Conservation (phyloP, 202 grass and related monocot genomes). For the Panicum virgatum region DNA sequence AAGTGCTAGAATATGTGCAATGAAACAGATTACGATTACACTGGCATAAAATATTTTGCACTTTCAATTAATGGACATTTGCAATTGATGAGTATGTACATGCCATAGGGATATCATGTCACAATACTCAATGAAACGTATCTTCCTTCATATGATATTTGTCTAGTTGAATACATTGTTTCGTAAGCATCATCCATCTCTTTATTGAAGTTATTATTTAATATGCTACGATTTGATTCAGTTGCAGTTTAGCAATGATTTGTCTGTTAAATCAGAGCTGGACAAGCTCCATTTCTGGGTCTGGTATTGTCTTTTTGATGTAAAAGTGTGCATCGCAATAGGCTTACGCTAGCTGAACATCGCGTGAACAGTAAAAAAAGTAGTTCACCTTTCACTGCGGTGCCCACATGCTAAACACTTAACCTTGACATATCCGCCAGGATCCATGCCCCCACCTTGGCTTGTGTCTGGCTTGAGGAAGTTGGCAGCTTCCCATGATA, state of each 20-base stretch:
- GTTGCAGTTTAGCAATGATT: not conserved
- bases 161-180: not conserved
- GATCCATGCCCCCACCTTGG: constrained; percentile 83
- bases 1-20: not conserved
- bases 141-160: not conserved
- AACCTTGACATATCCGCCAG: constrained; percentile 89
- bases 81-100: not conserved
- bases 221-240: not conserved
- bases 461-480: constrained; percentile 90
- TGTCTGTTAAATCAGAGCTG: not conserved
- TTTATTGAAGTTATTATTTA: not conserved
- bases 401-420: constrained; percentile 87
- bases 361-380: constrained; percentile 28
- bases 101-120: not conserved
- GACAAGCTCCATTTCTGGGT: not conserved
- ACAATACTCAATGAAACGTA: not conserved
- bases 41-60: not conserved
- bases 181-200: not conserved
- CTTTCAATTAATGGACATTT: not conserved
- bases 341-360: constrained; percentile 5
- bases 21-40: not conserved
- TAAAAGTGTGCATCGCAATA: not conserved
- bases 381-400: constrained; percentile 74
- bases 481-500: constrained; percentile 90
- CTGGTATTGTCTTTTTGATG: not conserved